Percentiles rank a stretch among this genome's conserved stretches.
Evolutionary conservation across 148 eudicot genomes (phyloP).

Genomic region (Dysphania ambrosioides): DNA sequence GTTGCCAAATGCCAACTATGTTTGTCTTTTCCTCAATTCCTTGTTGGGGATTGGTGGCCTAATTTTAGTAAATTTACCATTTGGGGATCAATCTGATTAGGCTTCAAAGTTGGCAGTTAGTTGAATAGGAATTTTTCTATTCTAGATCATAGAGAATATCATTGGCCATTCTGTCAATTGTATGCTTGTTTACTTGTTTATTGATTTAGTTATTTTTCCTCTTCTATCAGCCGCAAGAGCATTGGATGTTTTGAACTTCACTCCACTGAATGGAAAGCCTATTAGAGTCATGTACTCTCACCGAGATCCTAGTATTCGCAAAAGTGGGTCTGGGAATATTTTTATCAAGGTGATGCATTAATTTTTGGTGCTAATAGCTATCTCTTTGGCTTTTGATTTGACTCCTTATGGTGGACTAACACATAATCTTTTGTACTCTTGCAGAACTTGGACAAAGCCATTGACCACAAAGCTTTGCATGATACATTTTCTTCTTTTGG

Average conservation of each 20-base stretch:
- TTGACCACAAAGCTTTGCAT: constrained; percentile 47
- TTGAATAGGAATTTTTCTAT: too few species aligned
- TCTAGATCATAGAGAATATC: neutral
- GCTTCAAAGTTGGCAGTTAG: too few species aligned
- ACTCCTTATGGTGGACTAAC: neutral
- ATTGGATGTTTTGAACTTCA: constrained; percentile 47
- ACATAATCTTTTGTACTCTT: neutral
- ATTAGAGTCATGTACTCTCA: constrained; percentile 46
- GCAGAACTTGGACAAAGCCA: constrained; percentile 48
- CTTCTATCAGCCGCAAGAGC: constrained; percentile 49
- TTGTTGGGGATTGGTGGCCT: too few species aligned
- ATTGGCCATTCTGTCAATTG: too few species aligned
- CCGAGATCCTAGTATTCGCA: constrained; percentile 40
- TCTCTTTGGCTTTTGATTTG: neutral
- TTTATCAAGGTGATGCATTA: constrained; percentile 39
- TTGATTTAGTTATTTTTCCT: neutral
- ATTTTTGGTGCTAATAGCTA: neutral
- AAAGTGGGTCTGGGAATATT: constrained; percentile 43
- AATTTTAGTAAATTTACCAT: too few species aligned
- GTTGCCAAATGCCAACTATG: too few species aligned
- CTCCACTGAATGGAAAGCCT: constrained; percentile 45
- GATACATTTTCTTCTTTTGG: constrained; percentile 47
- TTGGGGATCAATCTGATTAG: too few species aligned
- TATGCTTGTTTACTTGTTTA: too few species aligned
- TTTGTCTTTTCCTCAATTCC: too few species aligned